A percentile compares a stretch with the other conserved stretches of the same genome.
These are phyloP conservation scores for Saitozyma podzolica DNA, from an alignment of 768 basidiomycete species.

Conservation along the genomic window DNA sequence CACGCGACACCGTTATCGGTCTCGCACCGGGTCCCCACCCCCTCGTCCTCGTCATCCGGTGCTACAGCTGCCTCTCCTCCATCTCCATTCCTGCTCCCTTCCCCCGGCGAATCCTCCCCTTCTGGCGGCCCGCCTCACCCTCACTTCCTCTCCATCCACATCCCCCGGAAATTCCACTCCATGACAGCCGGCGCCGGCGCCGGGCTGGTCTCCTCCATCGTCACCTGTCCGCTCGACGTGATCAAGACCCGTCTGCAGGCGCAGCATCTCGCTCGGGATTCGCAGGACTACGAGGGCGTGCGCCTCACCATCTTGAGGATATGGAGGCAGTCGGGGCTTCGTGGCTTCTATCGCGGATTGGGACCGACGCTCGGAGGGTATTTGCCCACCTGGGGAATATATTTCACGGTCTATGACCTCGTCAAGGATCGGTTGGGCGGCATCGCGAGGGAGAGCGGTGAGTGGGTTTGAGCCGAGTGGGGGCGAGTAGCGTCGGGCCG, in stretches of 20 bases:
- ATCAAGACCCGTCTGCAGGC: conserved; percentile 97
- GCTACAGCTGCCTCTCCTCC: not conserved
- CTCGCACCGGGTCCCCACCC: conserved; percentile 7
- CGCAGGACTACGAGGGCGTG: conserved; percentile 74
- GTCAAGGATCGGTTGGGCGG: conserved; percentile 83
- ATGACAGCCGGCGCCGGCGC: conserved; percentile 85
- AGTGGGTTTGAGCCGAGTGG: conserved; percentile 7
- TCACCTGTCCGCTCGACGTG: conserved; percentile 96
- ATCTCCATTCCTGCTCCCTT: not conserved
- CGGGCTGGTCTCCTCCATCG: conserved; percentile 85
- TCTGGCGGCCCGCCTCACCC: too few species aligned
- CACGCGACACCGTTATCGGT: not conserved
- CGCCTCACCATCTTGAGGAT: conserved; percentile 64
- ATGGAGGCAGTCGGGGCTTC: conserved; percentile 67
- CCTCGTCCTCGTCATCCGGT: conserved; percentile 2
- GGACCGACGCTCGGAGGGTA: conserved; percentile 96
- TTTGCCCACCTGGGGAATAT: conserved; percentile 98
- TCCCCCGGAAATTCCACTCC: conserved; percentile 49
- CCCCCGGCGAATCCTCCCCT: not conserved
- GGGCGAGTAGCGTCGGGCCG: too few species aligned
- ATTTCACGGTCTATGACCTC: conserved; percentile 95
- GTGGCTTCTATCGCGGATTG: conserved; percentile 93
- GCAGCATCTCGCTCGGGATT: conserved; percentile 70
- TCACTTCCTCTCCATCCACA: conserved; percentile 1
- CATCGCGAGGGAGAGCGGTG: conserved; percentile 57